Conservation (phyloP, 768 basidiomycete species). For the Suillus discolor region DNA sequence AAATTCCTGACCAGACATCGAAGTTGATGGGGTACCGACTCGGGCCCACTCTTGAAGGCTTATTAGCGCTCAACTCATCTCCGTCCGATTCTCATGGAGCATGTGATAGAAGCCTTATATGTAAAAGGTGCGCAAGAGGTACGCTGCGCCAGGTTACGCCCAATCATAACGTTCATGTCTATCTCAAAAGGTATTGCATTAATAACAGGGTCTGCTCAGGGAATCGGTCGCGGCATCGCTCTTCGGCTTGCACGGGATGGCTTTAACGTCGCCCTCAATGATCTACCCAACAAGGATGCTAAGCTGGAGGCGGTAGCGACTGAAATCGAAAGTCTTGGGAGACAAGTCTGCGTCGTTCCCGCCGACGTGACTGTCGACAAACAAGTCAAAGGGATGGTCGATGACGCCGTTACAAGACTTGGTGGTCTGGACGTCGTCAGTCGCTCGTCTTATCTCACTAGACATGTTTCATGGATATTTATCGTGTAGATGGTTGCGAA, state of each 20-base stretch:
- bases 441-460: slow-evolving; percentile 1
- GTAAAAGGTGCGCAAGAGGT: neutral
- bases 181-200: slow-evolving; percentile 19
- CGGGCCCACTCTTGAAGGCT: neutral
- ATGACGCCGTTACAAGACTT: slow-evolving; percentile 8
- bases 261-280: slow-evolving; percentile 20
- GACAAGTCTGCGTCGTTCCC: neutral
- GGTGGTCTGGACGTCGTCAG: slow-evolving; percentile 18
- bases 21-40: too few relatives aligned
- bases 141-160: neutral
- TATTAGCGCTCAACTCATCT: neutral
- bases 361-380: slow-evolving; percentile 12
- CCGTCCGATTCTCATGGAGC: neutral
- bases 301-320: slow-evolving; percentile 10
- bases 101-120: neutral
- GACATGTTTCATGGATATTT: neutral
- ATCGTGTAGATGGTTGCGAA: slow-evolving; percentile 29
- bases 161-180: neutral
- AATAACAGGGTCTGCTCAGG: slow-evolving; percentile 24
- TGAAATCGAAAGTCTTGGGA: slow-evolving; percentile 4
- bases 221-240: slow-evolving; percentile 28
- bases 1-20: too few relatives aligned
- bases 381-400: slow-evolving; percentile 19
- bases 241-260: slow-evolving; percentile 30
- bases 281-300: slow-evolving; percentile 2